These are phyloP conservation scores for Beauveria varroae DNA, from an alignment of 2,329 filamentous ascomycete genomes.

Conservation along the genomic window DNA sequence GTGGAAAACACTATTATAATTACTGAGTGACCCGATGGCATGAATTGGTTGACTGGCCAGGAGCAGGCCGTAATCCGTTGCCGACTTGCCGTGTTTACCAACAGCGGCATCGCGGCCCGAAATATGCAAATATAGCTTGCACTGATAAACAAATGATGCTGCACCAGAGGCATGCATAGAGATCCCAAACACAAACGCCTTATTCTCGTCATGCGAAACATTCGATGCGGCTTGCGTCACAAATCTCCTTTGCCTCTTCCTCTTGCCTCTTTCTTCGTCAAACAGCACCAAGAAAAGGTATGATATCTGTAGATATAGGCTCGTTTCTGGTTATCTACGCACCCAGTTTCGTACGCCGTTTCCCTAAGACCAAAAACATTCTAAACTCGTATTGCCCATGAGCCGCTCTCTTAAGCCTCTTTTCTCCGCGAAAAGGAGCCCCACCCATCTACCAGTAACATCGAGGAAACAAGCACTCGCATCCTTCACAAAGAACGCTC, in stretches of 20 bases:
- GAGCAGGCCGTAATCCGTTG: background rate
- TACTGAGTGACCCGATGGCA: background rate
- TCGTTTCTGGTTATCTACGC: background rate
- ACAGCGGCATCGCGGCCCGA: background rate
- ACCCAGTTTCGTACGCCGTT: background rate
- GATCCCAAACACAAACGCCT: too few relatives aligned
- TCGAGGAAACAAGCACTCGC: background rate
- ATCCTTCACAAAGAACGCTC: background rate
- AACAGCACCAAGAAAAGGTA: background rate
- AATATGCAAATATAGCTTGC: background rate
- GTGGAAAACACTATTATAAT: background rate
- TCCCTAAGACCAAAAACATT: background rate
- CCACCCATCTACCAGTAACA: background rate
- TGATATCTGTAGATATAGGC: background rate
- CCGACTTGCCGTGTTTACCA: background rate
- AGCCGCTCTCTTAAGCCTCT: background rate
- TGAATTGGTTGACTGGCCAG: background rate
- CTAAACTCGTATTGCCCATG: too few relatives aligned
- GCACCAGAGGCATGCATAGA: too few relatives aligned
- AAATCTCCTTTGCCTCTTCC: background rate
- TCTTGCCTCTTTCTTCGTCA: background rate
- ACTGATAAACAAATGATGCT: background rate
- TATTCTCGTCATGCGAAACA: background rate
- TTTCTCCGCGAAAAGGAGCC: background rate
- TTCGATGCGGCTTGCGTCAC: background rate